Conservation (phyloP, 176 grass and related monocot species). For the Panicum miliaceum region DNA sequence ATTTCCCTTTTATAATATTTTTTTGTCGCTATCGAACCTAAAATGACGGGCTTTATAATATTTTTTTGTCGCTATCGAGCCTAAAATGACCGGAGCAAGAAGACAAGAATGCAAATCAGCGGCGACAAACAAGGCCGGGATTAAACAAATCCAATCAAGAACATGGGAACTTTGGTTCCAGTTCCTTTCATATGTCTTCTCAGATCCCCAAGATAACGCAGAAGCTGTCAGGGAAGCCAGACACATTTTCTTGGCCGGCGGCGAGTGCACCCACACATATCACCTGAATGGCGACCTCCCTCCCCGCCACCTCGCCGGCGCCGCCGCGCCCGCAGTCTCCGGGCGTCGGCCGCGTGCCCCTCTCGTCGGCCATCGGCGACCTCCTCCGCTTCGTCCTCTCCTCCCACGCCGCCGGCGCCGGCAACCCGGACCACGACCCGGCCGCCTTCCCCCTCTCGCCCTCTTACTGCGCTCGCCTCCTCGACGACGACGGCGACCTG, state of each 20-base stretch:
- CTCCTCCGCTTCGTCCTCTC: constrained; percentile 77
- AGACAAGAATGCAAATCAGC: too few species aligned
- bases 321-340: constrained; percentile 54
- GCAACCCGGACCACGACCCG: not conserved
- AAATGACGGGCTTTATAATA: too few species aligned
- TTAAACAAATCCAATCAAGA: too few species aligned
- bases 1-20: too few species aligned
- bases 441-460: constrained; percentile 40
- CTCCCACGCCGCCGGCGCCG: constrained; percentile 25
- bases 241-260: not conserved
- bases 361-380: constrained; percentile 51
- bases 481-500: constrained; percentile 47
- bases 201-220: too few species aligned
- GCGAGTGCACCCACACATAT: not conserved
- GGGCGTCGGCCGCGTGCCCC: constrained; percentile 44
- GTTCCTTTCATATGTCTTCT: too few species aligned
- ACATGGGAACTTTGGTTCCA: too few species aligned
- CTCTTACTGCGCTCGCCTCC: constrained; percentile 63
- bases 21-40: too few species aligned
- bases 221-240: not conserved
- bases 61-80: too few species aligned
- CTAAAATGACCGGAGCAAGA: too few species aligned
- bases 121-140: too few species aligned
- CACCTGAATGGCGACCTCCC: constrained; percentile 28
- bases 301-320: not conserved